These are phyloP conservation scores for Colletotrichum cereale DNA, from an alignment of 2,329 filamentous ascomycete species.

Conservation along the genomic window DNA sequence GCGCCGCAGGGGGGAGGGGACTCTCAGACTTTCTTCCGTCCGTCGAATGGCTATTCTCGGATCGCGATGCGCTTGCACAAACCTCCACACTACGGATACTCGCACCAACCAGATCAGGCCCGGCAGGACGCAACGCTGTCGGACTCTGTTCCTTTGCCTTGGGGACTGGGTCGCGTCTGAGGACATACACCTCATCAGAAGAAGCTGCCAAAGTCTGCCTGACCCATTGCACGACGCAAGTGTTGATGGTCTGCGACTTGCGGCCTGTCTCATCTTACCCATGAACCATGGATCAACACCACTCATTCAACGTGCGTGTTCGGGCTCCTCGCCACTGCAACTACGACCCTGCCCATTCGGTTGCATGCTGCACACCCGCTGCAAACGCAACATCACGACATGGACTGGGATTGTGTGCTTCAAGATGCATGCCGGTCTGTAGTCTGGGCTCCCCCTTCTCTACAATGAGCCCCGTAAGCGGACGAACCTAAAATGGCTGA, in stretches of 20 bases:
- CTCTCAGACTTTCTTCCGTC: neutral
- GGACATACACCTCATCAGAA: neutral
- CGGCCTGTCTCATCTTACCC: conserved; percentile 5
- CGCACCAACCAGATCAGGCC: neutral
- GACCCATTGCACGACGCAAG: neutral
- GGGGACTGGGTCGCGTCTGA: neutral
- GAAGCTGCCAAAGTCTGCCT: neutral
- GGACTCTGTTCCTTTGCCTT: neutral
- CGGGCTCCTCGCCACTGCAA: conserved; percentile 14
- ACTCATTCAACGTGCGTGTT: neutral
- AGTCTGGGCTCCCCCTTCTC: neutral
- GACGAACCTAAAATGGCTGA: conserved; percentile 28
- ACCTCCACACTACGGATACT: neutral
- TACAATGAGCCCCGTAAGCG: conserved; percentile 21
- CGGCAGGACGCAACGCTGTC: neutral
- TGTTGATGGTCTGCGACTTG: neutral
- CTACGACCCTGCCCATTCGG: conserved; percentile 13
- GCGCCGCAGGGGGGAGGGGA: conserved; percentile 23
- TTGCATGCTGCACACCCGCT: conserved; percentile 16
- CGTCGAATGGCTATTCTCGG: neutral
- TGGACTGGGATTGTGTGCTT: conserved; percentile 21
- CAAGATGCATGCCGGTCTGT: conserved; percentile 11
- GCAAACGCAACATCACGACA: conserved; percentile 3
- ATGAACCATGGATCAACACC: neutral
- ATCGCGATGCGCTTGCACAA: neutral